Conservation (phyloP, 2,329 filamentous ascomycete species). For the Fusarium torulosum region DNA sequence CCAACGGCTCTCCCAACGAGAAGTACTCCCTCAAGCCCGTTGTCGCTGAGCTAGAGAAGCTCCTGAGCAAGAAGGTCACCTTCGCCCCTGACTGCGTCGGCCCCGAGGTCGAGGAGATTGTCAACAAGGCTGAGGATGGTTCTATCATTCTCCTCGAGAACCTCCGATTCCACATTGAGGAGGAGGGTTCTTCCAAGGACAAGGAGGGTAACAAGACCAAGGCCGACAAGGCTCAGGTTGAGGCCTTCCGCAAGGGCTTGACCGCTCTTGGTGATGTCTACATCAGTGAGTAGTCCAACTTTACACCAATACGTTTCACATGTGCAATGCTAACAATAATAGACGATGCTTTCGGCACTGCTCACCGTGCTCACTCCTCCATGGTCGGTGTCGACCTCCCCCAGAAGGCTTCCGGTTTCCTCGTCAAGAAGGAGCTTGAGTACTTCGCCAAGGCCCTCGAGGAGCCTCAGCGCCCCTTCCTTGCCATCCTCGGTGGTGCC, state of each 20-base stretch:
- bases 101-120: conserved; percentile 87
- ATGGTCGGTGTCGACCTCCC: conserved; percentile 98
- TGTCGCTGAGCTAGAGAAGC: conserved; percentile 90
- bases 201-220: conserved; percentile 96
- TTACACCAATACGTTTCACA: background rate
- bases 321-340: conserved; percentile 41
- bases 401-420: conserved; percentile 96
- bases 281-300: conserved; percentile 78
- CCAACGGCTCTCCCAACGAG: conserved; percentile 86
- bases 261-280: conserved; percentile 96
- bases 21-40: conserved; percentile 98
- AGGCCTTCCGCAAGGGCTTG: conserved; percentile 93
- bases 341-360: conserved; percentile 99
- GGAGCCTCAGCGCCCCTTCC: conserved; percentile 92
- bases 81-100: conserved; percentile 94
- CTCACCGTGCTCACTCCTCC: conserved; percentile 97
- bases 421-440: conserved; percentile 99
- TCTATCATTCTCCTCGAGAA: conserved; percentile 95
- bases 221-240: conserved; percentile 93
- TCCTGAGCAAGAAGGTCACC: conserved; percentile 84
- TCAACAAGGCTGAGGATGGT: conserved; percentile 84
- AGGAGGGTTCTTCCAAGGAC: conserved; percentile 97
- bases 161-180: conserved; percentile 97
- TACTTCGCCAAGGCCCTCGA: conserved; percentile 99
- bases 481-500: conserved; percentile 96